Evolutionary conservation across 208 protist species (phyloP).

Genomic region (Wallacemonas sp.): DNA sequence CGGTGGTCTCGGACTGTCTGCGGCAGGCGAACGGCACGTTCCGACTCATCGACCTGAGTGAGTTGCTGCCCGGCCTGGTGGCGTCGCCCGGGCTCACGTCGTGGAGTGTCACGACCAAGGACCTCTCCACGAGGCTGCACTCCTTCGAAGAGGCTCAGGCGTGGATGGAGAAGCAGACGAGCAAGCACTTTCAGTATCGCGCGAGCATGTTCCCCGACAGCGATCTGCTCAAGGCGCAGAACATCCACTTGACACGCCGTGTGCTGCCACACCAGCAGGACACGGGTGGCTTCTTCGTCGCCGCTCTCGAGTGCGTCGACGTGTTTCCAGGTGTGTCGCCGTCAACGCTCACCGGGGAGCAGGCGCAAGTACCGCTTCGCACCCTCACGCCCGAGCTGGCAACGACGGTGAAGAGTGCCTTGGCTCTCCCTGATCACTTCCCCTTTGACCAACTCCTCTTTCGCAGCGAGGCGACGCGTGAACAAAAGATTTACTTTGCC

Average conservation of each 20-base stretch:
- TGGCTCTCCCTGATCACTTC: conserved; percentile 62
- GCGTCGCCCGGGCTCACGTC: conserved; percentile 63
- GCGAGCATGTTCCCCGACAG: conserved; percentile 72
- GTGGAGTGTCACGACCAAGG: conserved; percentile 82
- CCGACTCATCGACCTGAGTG: conserved; percentile 79
- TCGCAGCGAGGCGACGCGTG: conserved; percentile 54
- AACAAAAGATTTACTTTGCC: conserved; percentile 84
- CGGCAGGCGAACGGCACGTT: conserved; percentile 55
- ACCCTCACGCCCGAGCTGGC: conserved; percentile 46
- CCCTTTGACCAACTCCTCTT: conserved; percentile 50
- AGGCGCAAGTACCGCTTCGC: neutral
- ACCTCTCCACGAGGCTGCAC: conserved; percentile 42
- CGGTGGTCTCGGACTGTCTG: conserved; percentile 88
- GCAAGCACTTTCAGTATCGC: conserved; percentile 63
- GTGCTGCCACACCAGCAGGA: conserved; percentile 95
- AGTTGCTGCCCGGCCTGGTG: conserved; percentile 70
- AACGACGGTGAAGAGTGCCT: conserved; percentile 27
- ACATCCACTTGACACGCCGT: conserved; percentile 84
- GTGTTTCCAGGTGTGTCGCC: conserved; percentile 25
- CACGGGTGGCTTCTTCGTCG: conserved; percentile 97
- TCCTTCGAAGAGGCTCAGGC: conserved; percentile 61
- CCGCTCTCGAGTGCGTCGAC: conserved; percentile 78
- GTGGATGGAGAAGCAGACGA: conserved; percentile 23
- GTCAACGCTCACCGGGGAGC: neutral
- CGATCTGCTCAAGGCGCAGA: conserved; percentile 43